phyloP scores from a whole-genome alignment of 352 stramenopile species.

The Pythium monospermum region DNA sequence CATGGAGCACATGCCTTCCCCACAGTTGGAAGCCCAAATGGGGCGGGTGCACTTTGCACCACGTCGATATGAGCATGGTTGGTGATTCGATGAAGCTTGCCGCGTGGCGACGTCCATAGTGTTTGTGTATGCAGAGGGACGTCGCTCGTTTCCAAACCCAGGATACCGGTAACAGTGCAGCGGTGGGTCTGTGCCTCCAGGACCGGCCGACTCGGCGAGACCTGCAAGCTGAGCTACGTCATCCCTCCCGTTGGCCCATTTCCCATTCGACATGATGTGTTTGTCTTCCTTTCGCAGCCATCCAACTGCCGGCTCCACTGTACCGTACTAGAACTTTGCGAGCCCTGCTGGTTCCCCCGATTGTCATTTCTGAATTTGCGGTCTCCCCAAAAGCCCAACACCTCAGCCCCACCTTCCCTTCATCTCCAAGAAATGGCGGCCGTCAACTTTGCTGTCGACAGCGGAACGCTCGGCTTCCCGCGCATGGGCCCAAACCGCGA shows the following conservation, averaged over 20 bases:
- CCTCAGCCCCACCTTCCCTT: slow-evolving; percentile 25
- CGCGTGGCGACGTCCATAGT: no score
- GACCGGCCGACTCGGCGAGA: no score
- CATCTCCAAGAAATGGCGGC: slow-evolving; percentile 27
- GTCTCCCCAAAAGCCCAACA: slow-evolving; percentile 14
- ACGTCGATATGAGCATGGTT: no score
- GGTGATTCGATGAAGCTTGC: no score
- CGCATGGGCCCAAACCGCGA: slow-evolving; percentile 91
- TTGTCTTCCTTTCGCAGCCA: slow-evolving; percentile 3
- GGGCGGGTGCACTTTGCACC: no score
- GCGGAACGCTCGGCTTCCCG: slow-evolving; percentile 85
- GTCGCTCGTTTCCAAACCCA: no score
- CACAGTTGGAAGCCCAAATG: no score
- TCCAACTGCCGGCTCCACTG: background rate
- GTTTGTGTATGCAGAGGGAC: no score
- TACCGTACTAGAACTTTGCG: background rate
- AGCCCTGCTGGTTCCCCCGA: background rate
- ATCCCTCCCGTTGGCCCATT: slow-evolving; percentile 10
- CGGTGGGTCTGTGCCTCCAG: no score
- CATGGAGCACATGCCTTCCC: slow-evolving; percentile 49
- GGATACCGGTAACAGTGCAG: no score
- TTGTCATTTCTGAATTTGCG: slow-evolving; percentile 65
- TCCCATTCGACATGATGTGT: slow-evolving; percentile 1
- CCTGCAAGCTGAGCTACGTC: background rate
- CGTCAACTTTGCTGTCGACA: slow-evolving; percentile 41